Evolutionary conservation across 169 alveolate species (phyloP).

Genomic region (Perkinsus olseni): DNA sequence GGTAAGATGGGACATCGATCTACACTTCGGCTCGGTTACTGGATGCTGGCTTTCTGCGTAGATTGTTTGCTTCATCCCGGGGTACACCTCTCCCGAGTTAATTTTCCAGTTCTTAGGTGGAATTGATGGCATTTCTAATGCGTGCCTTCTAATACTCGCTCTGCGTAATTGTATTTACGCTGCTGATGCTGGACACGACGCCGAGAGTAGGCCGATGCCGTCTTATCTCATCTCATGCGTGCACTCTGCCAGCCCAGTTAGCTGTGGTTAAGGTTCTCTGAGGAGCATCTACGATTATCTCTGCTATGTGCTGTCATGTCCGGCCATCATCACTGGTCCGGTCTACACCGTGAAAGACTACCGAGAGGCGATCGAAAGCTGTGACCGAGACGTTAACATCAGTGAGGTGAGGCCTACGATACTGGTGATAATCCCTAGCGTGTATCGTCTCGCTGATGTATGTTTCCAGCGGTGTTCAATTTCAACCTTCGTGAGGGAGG

Average conservation of each 20-base stretch:
- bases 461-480: no score
- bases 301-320: neutral
- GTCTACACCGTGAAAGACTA: neutral
- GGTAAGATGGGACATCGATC: no score
- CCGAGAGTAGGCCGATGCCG: neutral
- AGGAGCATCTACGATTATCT: neutral
- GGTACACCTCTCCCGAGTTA: neutral
- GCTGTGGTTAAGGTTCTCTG: neutral
- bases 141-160: neutral
- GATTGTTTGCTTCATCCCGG: no score
- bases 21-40: no score
- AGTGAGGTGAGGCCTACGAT: neutral
- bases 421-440: no score
- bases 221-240: no score
- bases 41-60: no score
- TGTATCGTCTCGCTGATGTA: no score
- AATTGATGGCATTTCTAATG: neutral
- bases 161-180: neutral
- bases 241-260: no score
- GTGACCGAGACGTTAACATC: neutral
- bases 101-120: neutral
- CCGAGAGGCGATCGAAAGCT: neutral
- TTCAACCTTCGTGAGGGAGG: no score
- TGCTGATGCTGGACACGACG: neutral
- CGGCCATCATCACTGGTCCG: neutral